phyloP scores from a whole-genome alignment of 1,284 basidiomycete genomes.

The Gomphus sp. region DNA sequence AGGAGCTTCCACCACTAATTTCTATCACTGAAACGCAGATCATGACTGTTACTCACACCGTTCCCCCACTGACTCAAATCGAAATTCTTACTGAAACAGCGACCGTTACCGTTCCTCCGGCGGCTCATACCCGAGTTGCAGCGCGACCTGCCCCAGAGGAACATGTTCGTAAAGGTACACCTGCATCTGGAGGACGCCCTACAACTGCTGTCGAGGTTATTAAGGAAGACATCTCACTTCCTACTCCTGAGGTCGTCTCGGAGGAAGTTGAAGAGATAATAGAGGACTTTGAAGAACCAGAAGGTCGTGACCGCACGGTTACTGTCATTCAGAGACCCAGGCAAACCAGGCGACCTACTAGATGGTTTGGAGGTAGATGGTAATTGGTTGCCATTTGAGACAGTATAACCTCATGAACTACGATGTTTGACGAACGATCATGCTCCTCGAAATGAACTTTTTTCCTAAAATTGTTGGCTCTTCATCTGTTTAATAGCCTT shows the following conservation, averaged over 20 bases:
- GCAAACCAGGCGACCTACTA: conserved; percentile 5
- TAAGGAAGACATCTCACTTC: conserved; percentile 29
- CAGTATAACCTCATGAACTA: background rate
- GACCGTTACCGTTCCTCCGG: conserved; percentile 56
- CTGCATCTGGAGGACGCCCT: conserved; percentile 45
- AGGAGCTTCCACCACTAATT: conserved; percentile 53
- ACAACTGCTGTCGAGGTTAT: conserved; percentile 63
- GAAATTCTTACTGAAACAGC: conserved; percentile 45
- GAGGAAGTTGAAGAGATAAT: conserved; percentile 13
- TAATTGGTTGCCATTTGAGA: background rate
- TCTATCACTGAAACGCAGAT: conserved; percentile 39
- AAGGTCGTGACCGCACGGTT: conserved; percentile 5
- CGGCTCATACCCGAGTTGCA: conserved; percentile 68
- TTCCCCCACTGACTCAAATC: conserved; percentile 46
- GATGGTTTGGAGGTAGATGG: conserved; percentile 7
- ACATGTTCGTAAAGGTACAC: conserved; percentile 41
- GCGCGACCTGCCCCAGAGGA: conserved; percentile 59
- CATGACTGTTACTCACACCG: conserved; percentile 48
- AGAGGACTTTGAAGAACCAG: background rate
- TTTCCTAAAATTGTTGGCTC: background rate
- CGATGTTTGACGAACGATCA: background rate
- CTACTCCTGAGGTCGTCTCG: conserved; percentile 6
- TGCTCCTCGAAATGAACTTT: background rate
- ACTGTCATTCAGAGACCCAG: conserved; percentile 8
- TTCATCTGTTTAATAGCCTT: background rate